phyloP scores from a whole-genome alignment of 768 basidiomycete species.

The Amanita subjunquillea region DNA sequence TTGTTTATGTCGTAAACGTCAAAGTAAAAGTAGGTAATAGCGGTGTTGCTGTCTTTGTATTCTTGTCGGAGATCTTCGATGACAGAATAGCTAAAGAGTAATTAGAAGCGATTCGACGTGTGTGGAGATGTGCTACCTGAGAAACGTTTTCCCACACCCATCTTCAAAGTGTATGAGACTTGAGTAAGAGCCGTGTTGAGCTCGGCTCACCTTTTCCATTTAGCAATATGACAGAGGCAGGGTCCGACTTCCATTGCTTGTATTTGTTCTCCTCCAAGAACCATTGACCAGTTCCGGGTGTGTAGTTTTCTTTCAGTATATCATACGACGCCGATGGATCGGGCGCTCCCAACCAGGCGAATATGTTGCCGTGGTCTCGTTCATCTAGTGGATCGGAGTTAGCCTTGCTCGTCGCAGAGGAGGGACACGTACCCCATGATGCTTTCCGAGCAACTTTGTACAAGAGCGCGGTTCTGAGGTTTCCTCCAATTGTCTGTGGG shows the following conservation, averaged over 20 bases:
- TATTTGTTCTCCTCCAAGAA: background rate
- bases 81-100: background rate
- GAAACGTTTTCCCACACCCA: background rate
- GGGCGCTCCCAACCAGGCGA: background rate
- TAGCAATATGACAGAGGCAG: background rate
- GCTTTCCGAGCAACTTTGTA: background rate
- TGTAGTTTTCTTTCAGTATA: background rate
- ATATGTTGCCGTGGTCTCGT: background rate
- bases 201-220: background rate
- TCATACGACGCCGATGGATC: background rate
- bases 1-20: background rate
- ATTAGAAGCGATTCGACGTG: no score
- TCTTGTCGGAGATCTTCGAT: background rate
- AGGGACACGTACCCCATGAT: background rate
- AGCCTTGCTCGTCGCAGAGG: background rate
- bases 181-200: background rate
- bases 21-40: background rate
- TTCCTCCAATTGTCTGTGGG: background rate
- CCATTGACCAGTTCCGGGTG: background rate
- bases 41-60: background rate
- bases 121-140: background rate
- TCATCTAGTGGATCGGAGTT: background rate
- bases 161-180: background rate
- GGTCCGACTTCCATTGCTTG: background rate
- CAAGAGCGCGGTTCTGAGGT: background rate